Conservation (phyloP, 78 protist genomes). For the Isochrysis galbana region DNA sequence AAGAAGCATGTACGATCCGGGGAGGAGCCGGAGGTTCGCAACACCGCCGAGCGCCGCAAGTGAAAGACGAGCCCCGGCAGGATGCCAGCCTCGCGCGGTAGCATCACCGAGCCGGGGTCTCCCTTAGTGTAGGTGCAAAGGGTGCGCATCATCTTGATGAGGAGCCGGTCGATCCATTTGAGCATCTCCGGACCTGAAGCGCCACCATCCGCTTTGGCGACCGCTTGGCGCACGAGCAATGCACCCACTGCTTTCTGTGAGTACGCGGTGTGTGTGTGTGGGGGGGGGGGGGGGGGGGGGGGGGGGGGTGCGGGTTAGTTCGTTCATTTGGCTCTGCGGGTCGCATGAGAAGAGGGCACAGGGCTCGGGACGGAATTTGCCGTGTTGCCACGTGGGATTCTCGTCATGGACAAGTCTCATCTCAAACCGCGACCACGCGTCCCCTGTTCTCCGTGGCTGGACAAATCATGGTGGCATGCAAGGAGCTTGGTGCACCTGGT, state of each 20-base stretch:
- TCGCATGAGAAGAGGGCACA: no score
- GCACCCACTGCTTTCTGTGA: not conserved
- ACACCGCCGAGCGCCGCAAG: not conserved
- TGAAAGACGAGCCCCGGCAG: slow-evolving; percentile 3
- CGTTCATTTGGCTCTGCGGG: no score
- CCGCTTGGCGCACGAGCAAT: not conserved
- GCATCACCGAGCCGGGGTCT: not conserved
- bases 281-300: no score
- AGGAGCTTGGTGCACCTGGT: no score
- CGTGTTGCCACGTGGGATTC: no score
- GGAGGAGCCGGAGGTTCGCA: not conserved
- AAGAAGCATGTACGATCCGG: not conserved
- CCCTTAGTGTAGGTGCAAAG: not conserved
- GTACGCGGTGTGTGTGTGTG: no score
- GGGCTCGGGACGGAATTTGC: no score
- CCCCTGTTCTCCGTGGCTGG: no score
- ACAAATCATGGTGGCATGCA: no score
- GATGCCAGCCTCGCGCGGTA: not conserved
- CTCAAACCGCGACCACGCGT: no score
- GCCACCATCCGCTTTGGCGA: not conserved
- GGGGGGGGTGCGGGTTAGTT: no score
- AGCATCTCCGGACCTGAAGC: not conserved
- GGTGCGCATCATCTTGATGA: not conserved
- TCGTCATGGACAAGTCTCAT: no score
- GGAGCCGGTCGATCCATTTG: not conserved